Conservation (phyloP, 768 basidiomycete species). For the Rhodotorula toruloides region DNA sequence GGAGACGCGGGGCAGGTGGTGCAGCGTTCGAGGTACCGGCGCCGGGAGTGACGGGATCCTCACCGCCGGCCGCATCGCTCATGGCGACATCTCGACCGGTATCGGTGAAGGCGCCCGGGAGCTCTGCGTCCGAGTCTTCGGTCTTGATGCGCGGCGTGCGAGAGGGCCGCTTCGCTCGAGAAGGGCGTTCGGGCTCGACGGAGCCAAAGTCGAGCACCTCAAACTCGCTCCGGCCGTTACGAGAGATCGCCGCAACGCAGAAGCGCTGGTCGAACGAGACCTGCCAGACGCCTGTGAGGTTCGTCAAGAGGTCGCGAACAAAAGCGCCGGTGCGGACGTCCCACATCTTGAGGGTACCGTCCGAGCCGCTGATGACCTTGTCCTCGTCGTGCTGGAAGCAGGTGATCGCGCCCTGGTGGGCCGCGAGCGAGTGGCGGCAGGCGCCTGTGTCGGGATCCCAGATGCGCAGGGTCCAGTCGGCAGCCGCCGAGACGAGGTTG, state of each 20-base stretch:
- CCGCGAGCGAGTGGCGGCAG: conserved; percentile 72
- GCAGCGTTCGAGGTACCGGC: background rate
- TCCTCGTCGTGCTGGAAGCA: conserved; percentile 94
- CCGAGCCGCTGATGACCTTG: conserved; percentile 90
- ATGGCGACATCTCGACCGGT: background rate
- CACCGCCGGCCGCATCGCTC: background rate
- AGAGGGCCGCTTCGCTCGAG: background rate
- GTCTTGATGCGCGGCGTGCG: background rate
- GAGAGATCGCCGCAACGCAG: conserved; percentile 73
- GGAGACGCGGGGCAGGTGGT: background rate
- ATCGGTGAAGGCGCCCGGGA: background rate
- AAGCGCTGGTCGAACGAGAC: conserved; percentile 90
- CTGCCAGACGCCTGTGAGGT: conserved; percentile 95
- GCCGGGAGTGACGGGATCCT: background rate
- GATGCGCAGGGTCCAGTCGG: conserved; percentile 87
- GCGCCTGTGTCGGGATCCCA: conserved; percentile 87
- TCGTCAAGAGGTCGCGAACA: conserved; percentile 79
- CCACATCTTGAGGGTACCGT: conserved; percentile 98
- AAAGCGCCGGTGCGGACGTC: conserved; percentile 79
- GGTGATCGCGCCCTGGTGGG: conserved; percentile 95
- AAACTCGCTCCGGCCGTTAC: conserved; percentile 47
- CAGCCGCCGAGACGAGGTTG: conserved; percentile 88
- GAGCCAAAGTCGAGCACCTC: conserved; percentile 46
- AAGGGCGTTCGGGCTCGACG: conserved; percentile 12
- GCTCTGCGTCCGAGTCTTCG: background rate